Evolutionary conservation across 2,329 filamentous ascomycete species (phyloP).

Genomic region (Colletotrichum sp.): DNA sequence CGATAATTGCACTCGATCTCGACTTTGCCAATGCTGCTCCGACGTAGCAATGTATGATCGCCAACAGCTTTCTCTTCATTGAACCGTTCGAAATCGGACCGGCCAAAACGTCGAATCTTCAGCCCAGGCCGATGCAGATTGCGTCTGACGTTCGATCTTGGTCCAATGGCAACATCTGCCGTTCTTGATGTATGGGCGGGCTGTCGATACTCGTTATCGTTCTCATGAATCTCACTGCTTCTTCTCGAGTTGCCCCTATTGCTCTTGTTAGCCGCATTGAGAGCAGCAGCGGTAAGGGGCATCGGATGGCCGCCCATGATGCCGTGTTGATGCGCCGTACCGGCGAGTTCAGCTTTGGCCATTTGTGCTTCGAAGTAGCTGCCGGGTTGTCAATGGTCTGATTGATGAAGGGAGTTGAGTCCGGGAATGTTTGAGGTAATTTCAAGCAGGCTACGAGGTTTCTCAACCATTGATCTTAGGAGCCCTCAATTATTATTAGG

Average conservation of each 20-base stretch:
- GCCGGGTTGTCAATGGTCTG: conserved; percentile 22
- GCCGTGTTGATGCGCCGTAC: conserved; percentile 57
- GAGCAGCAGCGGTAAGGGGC: conserved; percentile 59
- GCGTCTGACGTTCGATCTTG: neutral
- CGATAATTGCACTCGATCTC: neutral
- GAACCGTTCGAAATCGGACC: neutral
- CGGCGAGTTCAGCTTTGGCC: conserved; percentile 47
- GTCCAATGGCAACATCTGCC: neutral
- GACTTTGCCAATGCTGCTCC: neutral
- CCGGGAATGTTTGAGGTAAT: neutral
- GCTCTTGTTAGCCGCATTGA: conserved; percentile 36
- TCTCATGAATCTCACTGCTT: conserved; percentile 60
- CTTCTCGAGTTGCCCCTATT: conserved; percentile 62
- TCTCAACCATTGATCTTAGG: neutral
- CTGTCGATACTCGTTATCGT: conserved; percentile 54
- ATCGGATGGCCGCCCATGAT: conserved; percentile 47
- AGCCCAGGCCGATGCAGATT: accelerated
- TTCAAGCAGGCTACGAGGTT: accelerated
- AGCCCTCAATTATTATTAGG: neutral
- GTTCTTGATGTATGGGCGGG: accelerated
- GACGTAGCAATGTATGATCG: neutral
- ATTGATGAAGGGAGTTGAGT: accelerated
- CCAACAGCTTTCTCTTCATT: neutral
- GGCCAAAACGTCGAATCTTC: neutral
- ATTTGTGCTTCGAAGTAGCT: conserved; percentile 42